Evolutionary conservation across 2,329 filamentous ascomycete species (phyloP).

Genomic region (Aspergillus sp.): DNA sequence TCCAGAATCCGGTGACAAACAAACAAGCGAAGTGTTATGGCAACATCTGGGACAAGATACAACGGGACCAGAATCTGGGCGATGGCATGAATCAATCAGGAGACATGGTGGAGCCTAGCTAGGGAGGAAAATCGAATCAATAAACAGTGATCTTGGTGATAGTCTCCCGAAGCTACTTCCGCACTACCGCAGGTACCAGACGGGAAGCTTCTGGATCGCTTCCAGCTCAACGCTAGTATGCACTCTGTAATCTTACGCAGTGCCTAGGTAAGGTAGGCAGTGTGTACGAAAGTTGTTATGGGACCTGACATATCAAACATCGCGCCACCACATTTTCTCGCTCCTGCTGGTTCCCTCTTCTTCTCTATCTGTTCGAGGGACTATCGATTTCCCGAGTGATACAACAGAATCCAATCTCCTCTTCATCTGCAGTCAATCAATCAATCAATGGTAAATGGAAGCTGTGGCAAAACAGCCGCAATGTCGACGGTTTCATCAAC

Average conservation of each 20-base stretch:
- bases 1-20: conserved; percentile 8
- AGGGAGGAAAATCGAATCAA: conserved; percentile 13
- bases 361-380: background rate
- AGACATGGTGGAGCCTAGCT: conserved; percentile 11
- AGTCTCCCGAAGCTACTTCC: conserved; percentile 14
- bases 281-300: background rate
- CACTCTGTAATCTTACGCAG: background rate
- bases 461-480: background rate
- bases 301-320: conserved; percentile 9
- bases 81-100: conserved; percentile 18
- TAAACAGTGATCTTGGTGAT: conserved; percentile 16
- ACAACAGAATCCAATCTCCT: background rate
- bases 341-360: background rate
- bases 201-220: conserved; percentile 16
- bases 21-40: background rate
- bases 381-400: background rate
- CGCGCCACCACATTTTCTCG: background rate
- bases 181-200: conserved; percentile 14
- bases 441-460: background rate
- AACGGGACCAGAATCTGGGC: background rate
- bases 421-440: background rate
- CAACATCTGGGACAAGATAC: too few relatives aligned
- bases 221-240: conserved; percentile 5
- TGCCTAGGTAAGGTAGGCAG: too few relatives aligned
- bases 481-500: background rate